Evolutionary conservation across 2,329 filamentous ascomycete genomes (phyloP).

Genomic region (Tolypocladium sp.): DNA sequence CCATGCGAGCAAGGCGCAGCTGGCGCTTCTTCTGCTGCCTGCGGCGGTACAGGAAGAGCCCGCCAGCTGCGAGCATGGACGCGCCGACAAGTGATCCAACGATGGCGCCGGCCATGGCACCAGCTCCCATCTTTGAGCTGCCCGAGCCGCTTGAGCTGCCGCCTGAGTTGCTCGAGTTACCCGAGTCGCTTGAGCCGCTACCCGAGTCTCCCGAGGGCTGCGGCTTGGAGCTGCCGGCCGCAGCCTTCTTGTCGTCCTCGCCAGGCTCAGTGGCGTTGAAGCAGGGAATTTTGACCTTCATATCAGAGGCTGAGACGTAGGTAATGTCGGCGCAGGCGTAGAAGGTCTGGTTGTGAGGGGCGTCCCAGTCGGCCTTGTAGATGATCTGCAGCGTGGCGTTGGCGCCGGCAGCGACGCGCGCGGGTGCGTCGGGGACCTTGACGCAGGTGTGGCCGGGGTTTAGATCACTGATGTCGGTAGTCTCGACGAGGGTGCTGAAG

Average conservation of each 20-base stretch:
- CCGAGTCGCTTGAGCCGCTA: neutral
- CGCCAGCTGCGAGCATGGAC: neutral
- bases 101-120: neutral
- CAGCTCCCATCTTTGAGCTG: neutral
- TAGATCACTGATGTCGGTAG: constrained; percentile 26
- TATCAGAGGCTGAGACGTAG: constrained; percentile 24
- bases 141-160: neutral
- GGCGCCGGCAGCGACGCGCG: constrained; percentile 23
- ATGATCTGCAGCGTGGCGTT: constrained; percentile 40
- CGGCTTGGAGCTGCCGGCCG: constrained; percentile 7
- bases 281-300: constrained; percentile 26
- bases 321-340: constrained; percentile 41
- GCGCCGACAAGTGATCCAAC: neutral
- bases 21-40: neutral
- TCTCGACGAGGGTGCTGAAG: constrained; percentile 26
- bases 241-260: constrained; percentile 11
- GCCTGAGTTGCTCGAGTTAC: neutral
- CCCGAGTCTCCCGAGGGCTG: constrained; percentile 11
- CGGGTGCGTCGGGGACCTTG: constrained; percentile 22
- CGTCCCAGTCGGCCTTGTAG: constrained; percentile 35
- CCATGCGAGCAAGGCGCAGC: neutral
- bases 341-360: constrained; percentile 32
- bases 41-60: neutral
- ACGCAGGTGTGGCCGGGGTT: constrained; percentile 38
- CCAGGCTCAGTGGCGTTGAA: constrained; percentile 31